Conservation (phyloP, 1,139 yeast genomes). For the Candida buenavistaensis region DNA sequence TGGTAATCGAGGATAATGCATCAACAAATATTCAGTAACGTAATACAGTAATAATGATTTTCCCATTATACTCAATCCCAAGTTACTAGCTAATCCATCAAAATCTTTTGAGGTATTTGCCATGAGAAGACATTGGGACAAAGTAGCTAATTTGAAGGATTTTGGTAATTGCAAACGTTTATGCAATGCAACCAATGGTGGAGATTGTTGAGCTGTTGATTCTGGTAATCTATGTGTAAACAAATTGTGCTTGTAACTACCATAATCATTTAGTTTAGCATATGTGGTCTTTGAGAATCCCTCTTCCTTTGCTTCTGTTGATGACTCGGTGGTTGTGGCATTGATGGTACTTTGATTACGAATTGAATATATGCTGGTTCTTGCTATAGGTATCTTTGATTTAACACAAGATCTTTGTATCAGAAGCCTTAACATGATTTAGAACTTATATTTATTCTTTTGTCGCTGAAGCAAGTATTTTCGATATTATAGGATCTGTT, state of each 20-base stretch:
- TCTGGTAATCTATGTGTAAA: slow-evolving; percentile 52
- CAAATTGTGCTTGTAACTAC: slow-evolving; percentile 41
- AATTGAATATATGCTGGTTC: background rate
- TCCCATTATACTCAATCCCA: slow-evolving; percentile 81
- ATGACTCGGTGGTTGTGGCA: background rate
- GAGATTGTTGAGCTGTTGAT: slow-evolving; percentile 52
- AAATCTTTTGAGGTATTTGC: slow-evolving; percentile 23
- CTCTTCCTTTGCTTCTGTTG: background rate
- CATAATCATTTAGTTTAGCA: slow-evolving; percentile 36
- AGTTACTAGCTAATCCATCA: slow-evolving; percentile 65
- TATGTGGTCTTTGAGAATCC: slow-evolving; percentile 29
- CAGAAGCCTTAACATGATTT: slow-evolving; percentile 6
- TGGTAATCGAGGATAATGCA: slow-evolving; percentile 88
- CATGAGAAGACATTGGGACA: slow-evolving; percentile 74
- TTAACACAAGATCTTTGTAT: slow-evolving; percentile 3
- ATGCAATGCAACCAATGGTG: slow-evolving; percentile 78
- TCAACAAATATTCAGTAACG: slow-evolving; percentile 69
- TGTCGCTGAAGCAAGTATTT: too few species aligned
- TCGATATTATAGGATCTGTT: too few species aligned
- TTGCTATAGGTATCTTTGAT: slow-evolving; percentile 1
- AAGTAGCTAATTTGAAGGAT: slow-evolving; percentile 58
- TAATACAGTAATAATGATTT: slow-evolving; percentile 73
- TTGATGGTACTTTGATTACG: background rate
- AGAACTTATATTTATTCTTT: background rate
- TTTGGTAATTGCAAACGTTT: slow-evolving; percentile 66